These are phyloP conservation scores for Noccaea bulbosa DNA, from an alignment of 345 rosid species.

Conservation along the genomic window DNA sequence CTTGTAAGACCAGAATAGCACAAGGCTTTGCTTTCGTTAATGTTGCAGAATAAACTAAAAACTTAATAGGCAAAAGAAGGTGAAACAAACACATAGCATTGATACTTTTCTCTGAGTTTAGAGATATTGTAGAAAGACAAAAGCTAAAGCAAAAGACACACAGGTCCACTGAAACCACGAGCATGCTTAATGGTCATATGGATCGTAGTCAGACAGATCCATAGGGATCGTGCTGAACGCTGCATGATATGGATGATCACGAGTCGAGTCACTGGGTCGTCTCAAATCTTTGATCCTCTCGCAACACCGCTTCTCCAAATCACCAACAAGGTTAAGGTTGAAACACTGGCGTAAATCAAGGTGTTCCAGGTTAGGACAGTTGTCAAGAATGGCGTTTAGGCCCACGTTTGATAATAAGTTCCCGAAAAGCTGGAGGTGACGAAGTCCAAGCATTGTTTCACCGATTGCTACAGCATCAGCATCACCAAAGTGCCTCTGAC, in stretches of 20 bases:
- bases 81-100: no score
- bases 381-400: slow-evolving; percentile 11
- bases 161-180: no score
- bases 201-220: no score
- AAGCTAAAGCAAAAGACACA: no score
- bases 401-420: neutral
- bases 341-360: slow-evolving; percentile 17
- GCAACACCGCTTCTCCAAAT: slow-evolving; percentile 4
- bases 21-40: neutral
- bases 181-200: no score
- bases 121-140: no score
- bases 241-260: no score
- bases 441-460: slow-evolving; percentile 53
- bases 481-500: slow-evolving; percentile 32
- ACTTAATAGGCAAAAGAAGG: no score
- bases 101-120: no score
- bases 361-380: neutral
- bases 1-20: neutral
- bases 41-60: no score
- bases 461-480: slow-evolving; percentile 66
- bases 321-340: neutral
- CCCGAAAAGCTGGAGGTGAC: slow-evolving; percentile 44
- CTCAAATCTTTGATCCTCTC: slow-evolving; percentile 17
- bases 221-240: no score
- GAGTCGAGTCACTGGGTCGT: slow-evolving; percentile 29